These are phyloP conservation scores for Aspergillus felis DNA, from an alignment of 2,329 filamentous ascomycete species.

Conservation along the genomic window DNA sequence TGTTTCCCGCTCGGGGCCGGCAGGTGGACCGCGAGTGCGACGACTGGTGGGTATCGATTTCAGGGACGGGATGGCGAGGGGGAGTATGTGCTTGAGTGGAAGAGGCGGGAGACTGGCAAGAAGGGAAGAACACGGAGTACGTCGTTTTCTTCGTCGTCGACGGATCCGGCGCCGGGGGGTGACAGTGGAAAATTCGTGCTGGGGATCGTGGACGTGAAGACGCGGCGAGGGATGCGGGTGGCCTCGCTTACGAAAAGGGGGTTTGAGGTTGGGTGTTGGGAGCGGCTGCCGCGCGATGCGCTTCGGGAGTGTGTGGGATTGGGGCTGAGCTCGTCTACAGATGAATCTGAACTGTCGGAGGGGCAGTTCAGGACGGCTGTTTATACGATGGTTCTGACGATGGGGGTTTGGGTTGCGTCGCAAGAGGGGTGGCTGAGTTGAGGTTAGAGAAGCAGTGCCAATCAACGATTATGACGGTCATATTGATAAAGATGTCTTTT, in stretches of 20 bases:
- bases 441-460: background rate
- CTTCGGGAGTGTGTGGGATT: slow-evolving; percentile 11
- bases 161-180: background rate
- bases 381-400: slow-evolving; percentile 27
- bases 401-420: slow-evolving; percentile 28
- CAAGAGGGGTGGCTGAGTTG: slow-evolving; percentile 24
- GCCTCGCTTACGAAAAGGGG: slow-evolving; percentile 16
- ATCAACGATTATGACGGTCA: background rate
- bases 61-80: background rate
- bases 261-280: slow-evolving; percentile 23
- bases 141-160: background rate
- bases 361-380: slow-evolving; percentile 14
- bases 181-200: slow-evolving; percentile 10
- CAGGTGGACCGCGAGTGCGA: background rate
- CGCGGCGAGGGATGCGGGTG: slow-evolving; percentile 9
- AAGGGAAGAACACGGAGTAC: background rate
- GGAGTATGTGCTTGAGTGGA: slow-evolving; percentile 7
- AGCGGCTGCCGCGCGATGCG: slow-evolving; percentile 21
- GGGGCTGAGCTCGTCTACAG: background rate
- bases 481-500: too few species aligned
- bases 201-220: slow-evolving; percentile 2
- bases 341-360: slow-evolving; percentile 7
- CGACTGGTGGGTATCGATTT: slow-evolving; percentile 6
- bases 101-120: background rate
- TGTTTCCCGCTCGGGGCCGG: background rate